Evolutionary conservation across 257 asterid species (phyloP).

Genomic region (Gentiana macrophylla): DNA sequence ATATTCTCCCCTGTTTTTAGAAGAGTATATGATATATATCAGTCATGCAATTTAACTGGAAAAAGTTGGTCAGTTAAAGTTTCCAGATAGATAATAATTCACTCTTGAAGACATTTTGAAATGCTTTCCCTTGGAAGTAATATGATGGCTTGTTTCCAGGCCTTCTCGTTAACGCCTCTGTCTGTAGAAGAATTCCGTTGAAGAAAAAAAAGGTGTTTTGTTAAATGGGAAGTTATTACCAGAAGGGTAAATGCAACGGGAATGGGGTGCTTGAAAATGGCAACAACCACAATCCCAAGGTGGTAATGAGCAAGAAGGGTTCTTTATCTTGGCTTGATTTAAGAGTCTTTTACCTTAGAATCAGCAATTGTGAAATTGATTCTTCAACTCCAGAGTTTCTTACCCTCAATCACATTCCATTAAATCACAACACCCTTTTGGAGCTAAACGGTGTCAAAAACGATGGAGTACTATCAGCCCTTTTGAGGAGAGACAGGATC

Average conservation of each 20-base stretch:
- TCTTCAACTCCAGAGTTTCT: slow-evolving; percentile 44
- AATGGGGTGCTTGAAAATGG: slow-evolving; percentile 33
- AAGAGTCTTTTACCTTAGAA: slow-evolving; percentile 53
- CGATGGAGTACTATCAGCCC: slow-evolving; percentile 40
- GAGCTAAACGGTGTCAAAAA: slow-evolving; percentile 63
- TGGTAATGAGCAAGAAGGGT: slow-evolving; percentile 10
- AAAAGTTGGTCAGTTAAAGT: too few species aligned
- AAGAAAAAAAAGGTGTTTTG: slow-evolving; percentile 12
- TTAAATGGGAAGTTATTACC: slow-evolving; percentile 24
- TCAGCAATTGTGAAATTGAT: slow-evolving; percentile 53
- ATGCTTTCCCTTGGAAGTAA: slow-evolving; percentile 21
- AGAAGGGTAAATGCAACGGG: slow-evolving; percentile 9
- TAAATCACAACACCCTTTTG: slow-evolving; percentile 46
- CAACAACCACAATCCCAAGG: slow-evolving; percentile 25
- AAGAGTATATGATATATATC: slow-evolving; percentile 14
- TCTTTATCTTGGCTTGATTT: slow-evolving; percentile 61
- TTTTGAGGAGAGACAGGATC: slow-evolving; percentile 45
- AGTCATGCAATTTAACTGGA: slow-evolving; percentile 9
- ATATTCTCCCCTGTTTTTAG: slow-evolving; percentile 11
- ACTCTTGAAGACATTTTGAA: slow-evolving; percentile 9
- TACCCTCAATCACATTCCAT: slow-evolving; percentile 50
- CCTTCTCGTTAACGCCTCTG: slow-evolving; percentile 1
- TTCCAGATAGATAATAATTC: too few species aligned
- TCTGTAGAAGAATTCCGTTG: slow-evolving; percentile 27
- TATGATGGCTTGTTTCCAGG: slow-evolving; percentile 8